phyloP scores from a whole-genome alignment of 164 flowering plant species.

The Saururus chinensis region DNA sequence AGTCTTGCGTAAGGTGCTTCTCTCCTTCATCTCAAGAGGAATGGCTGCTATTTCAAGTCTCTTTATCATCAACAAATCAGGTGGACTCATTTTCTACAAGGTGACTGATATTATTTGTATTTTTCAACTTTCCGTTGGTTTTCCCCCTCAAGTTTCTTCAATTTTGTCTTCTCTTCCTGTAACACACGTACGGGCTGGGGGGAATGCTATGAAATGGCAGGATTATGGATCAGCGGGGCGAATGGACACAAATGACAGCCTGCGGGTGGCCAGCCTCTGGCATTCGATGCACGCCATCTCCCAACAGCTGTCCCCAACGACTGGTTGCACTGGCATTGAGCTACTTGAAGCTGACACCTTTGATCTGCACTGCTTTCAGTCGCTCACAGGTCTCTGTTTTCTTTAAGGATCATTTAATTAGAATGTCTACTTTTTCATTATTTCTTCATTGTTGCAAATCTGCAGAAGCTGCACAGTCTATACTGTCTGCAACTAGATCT shows the following conservation, averaged over 20 bases:
- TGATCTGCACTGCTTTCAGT: constrained; percentile 91
- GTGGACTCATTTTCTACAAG: constrained; percentile 90
- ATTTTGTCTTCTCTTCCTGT: background rate
- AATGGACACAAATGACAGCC: constrained; percentile 90
- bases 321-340: constrained; percentile 77
- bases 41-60: constrained; percentile 94
- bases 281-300: constrained; percentile 98
- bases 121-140: background rate
- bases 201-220: background rate
- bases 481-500: background rate
- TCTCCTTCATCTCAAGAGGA: background rate
- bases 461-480: background rate
- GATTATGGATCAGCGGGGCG: constrained; percentile 65
- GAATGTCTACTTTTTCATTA: background rate
- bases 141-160: background rate
- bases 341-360: constrained; percentile 89
- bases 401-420: background rate
- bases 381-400: constrained; percentile 55
- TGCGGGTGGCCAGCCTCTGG: constrained; percentile 93
- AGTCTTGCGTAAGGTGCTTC: background rate
- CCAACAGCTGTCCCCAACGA: constrained; percentile 74
- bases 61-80: constrained; percentile 92
- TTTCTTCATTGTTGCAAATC: background rate
- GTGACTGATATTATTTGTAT: constrained; percentile 16
- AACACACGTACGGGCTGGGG: background rate